These are phyloP conservation scores for Plantago major DNA, from an alignment of 257 asterid genomes.

Conservation along the genomic window DNA sequence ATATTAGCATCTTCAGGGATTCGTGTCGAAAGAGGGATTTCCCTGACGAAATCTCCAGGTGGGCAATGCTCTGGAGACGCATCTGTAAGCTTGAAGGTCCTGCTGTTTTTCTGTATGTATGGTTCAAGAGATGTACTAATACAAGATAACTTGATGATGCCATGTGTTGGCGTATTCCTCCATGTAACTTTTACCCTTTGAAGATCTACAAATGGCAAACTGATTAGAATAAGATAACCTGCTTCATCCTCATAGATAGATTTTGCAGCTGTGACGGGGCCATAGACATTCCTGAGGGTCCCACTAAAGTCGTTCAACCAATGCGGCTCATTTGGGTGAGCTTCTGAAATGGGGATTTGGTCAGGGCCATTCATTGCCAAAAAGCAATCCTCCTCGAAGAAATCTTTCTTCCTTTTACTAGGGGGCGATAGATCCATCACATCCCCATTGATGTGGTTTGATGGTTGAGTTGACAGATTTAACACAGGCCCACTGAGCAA, in stretches of 20 bases:
- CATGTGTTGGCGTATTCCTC: slow-evolving; percentile 75
- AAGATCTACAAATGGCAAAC: slow-evolving; percentile 86
- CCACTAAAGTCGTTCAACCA: slow-evolving; percentile 78
- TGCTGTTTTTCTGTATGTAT: slow-evolving; percentile 58
- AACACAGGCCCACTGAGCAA: slow-evolving; percentile 62
- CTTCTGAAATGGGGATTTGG: slow-evolving; percentile 54
- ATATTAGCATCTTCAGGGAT: slow-evolving; percentile 88
- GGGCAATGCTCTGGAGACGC: slow-evolving; percentile 84
- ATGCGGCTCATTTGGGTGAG: slow-evolving; percentile 47
- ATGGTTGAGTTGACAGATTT: slow-evolving; percentile 53
- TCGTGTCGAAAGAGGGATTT: slow-evolving; percentile 73
- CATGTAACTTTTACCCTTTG: slow-evolving; percentile 85
- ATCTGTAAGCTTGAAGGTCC: slow-evolving; percentile 76
- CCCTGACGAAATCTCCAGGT: slow-evolving; percentile 83
- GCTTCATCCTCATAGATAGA: slow-evolving; percentile 71
- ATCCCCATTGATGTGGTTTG: slow-evolving; percentile 56
- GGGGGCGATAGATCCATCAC: slow-evolving; percentile 45
- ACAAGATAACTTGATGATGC: slow-evolving; percentile 73
- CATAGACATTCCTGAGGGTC: slow-evolving; percentile 58
- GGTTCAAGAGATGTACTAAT: slow-evolving; percentile 66
- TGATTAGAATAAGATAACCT: slow-evolving; percentile 61
- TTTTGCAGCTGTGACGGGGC: slow-evolving; percentile 87
- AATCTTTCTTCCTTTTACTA: slow-evolving; percentile 65
- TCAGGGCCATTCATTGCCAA: slow-evolving; percentile 40
- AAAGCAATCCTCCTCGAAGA: slow-evolving; percentile 49